Percentiles rank a stretch among this genome's conserved stretches.
Conservation (phyloP, 495 filamentous ascomycete species). For the Trichoderma erinaceum region DNA sequence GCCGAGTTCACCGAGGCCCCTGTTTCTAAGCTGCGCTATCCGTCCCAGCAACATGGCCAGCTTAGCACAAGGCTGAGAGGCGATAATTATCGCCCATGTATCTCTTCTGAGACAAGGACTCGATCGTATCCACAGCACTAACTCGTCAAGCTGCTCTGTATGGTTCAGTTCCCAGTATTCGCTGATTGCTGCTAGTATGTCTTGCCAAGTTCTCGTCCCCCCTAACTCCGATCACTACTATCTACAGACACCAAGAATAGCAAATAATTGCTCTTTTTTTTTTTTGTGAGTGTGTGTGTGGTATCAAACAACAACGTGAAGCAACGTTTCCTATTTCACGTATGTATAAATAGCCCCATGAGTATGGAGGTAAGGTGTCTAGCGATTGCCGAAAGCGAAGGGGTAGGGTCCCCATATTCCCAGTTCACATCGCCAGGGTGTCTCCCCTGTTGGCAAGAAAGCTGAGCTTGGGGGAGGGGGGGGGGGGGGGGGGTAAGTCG, state of each 20-base stretch:
- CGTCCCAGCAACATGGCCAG: neutral
- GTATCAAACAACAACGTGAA: neutral
- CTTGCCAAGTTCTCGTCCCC: no score
- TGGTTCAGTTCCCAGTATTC: no score
- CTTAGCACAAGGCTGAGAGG: constrained; percentile 8
- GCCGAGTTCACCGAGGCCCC: neutral
- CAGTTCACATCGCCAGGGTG: neutral
- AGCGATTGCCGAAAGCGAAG: constrained; percentile 9
- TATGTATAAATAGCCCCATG: neutral
- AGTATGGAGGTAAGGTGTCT: neutral
- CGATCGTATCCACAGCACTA: neutral
- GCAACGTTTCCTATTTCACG: neutral
- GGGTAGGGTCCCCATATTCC: neutral
- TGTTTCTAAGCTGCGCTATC: neutral
- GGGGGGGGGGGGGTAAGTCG: neutral
- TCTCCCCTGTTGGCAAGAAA: neutral
- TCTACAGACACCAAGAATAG: no score
- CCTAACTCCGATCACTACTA: no score
- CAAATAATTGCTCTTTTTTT: no score
- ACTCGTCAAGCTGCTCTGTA: no score
- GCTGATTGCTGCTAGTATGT: no score
- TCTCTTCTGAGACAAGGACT: neutral
- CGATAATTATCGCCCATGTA: neutral
- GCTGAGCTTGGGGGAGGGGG: neutral
- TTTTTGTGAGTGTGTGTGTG: no score